Evolutionary conservation across 2,329 filamentous ascomycete species (phyloP).

Genomic region (Fusarium haematococcum): DNA sequence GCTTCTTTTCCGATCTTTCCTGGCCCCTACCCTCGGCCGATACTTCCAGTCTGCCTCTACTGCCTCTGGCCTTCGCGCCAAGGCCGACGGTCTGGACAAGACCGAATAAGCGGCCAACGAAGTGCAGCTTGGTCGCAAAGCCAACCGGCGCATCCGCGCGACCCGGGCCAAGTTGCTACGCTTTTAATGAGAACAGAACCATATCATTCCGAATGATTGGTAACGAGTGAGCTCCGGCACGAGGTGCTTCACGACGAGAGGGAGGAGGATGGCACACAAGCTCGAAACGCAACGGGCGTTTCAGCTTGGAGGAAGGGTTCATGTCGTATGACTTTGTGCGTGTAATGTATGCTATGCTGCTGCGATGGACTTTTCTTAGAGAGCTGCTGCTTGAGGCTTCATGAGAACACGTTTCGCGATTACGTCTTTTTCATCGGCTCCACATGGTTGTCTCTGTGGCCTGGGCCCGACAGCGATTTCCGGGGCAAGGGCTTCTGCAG

Average conservation of each 20-base stretch:
- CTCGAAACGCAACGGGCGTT: conserved; percentile 23
- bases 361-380: conserved; percentile 42
- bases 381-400: conserved; percentile 38
- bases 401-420: conserved; percentile 45
- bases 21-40: conserved; percentile 90
- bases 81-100: conserved; percentile 83
- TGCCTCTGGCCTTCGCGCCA: conserved; percentile 87
- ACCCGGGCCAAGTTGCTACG: conserved; percentile 40
- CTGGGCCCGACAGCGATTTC: neutral
- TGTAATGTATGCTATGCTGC: conserved; percentile 37
- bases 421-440: conserved; percentile 20
- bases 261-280: conserved; percentile 30
- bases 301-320: conserved; percentile 21
- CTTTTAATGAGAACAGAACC: conserved; percentile 31
- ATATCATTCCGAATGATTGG: conserved; percentile 22
- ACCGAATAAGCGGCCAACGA: conserved; percentile 63
- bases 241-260: conserved; percentile 13
- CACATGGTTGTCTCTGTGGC: conserved; percentile 23
- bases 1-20: conserved; percentile 95
- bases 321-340: conserved; percentile 35
- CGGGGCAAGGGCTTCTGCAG: neutral
- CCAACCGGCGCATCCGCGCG: conserved; percentile 37
- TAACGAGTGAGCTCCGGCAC: conserved; percentile 14
- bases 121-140: conserved; percentile 44
- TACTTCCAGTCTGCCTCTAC: conserved; percentile 86